Evolutionary conservation across 805 yeast species (phyloP), one percentile per base, ranked within the genome.

Genomic region (Zygotorulaspora danielsina): DNA sequence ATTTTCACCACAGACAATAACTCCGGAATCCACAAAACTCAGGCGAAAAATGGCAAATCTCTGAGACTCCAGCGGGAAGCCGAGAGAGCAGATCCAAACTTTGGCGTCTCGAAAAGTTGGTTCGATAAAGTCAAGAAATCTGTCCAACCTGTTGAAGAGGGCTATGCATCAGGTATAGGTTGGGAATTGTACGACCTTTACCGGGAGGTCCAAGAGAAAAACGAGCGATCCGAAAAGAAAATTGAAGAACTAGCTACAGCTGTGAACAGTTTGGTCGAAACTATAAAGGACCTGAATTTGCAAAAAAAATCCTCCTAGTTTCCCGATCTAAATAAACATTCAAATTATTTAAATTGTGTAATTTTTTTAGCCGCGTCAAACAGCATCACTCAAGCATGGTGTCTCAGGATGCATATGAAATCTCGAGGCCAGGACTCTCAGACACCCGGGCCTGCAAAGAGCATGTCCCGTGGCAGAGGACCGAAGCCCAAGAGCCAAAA

Each of bases 51-150:
- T 33, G 49, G 49, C 24, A 46, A 37, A 8, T 42, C 57, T 7
- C 45, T 79, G 19, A 60, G 68, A 37, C 60, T 64, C 7, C 93
- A 84, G 54, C 64, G 70, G 21, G 67, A 70, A 19, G 89, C 88
- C 1, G 93, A 84, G 55, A 56, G 58, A 6, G 73, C 69, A 27
- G 95, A 86, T 57, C 85, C 87, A 0, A 76, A 76, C 42, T 84
- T 84, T 55, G 57, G 69, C n/a, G 72, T 74, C 6, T 67, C 73
- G 27, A 66, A 70, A 29, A 53, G 63, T 13, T 86, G 88, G 79
- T 67, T 65, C 16, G 48, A 55, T 10, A 70, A 70, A 19, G 73
- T 84, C 18, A 69, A 70, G 8, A 49, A 57, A 5, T 36, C 47
- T 13, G 75, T 72, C 5, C 85, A 84, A 36, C 84, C 84, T 2